phyloP scores from a whole-genome alignment of 371 early-diverging fungal species.

The Rhizopus stolonifer region DNA sequence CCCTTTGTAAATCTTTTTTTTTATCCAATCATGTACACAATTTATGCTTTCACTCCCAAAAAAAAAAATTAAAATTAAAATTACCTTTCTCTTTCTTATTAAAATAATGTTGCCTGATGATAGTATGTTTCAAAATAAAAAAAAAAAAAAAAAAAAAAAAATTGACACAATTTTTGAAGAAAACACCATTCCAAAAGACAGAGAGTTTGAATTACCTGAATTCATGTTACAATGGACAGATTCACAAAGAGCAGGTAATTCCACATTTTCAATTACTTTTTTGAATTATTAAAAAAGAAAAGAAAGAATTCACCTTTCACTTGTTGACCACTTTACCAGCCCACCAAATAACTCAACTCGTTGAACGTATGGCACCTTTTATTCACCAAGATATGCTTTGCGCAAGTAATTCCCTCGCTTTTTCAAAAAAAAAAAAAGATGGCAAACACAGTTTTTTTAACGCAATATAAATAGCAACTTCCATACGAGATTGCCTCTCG shows the following conservation, averaged over 20 bases:
- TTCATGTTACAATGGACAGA: slow-evolving; percentile 54
- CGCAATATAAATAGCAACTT: slow-evolving; percentile 27
- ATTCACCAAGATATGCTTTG: slow-evolving; percentile 63
- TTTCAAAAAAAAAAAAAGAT: background rate
- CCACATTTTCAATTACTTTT: no score
- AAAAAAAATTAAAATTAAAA: no score
- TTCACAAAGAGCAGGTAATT: slow-evolving; percentile 60
- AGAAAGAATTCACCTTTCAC: slow-evolving; percentile 19
- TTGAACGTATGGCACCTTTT: slow-evolving; percentile 49
- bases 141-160: background rate
- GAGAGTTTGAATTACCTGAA: slow-evolving; percentile 48
- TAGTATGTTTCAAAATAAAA: no score
- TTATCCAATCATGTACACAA: background rate
- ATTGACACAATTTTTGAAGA: no score
- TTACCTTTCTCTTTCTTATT: no score
- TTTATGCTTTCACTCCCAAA: no score
- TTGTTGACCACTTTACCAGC: slow-evolving; percentile 19
- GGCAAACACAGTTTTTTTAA: background rate
- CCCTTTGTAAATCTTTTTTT: background rate
- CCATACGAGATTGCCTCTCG: slow-evolving; percentile 65
- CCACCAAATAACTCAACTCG: slow-evolving; percentile 6
- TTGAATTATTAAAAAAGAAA: no score
- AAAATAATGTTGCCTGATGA: no score
- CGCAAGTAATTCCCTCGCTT: slow-evolving; percentile 20
- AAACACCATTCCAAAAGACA: slow-evolving; percentile 26